A percentile compares a stretch with the other conserved stretches of the same genome.
These are phyloP conservation scores for Tulasnella sp. DNA, from an alignment of 768 basidiomycete genomes.

Conservation along the genomic window DNA sequence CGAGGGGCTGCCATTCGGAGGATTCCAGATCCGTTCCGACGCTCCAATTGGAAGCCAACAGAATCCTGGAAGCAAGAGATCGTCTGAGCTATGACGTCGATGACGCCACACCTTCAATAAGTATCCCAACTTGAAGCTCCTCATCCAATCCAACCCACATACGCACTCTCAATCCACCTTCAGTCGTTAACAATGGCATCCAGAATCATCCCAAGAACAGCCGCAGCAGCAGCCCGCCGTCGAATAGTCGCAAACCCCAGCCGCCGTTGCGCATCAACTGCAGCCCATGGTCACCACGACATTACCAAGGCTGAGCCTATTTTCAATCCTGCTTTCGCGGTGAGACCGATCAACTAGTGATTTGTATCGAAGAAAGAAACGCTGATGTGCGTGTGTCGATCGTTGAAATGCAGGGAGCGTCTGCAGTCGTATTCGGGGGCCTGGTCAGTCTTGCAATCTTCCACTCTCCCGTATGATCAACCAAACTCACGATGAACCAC, in stretches of 20 bases:
- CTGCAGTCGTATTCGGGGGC: constrained; percentile 1
- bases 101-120: not conserved
- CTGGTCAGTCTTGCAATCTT: constrained; percentile 11
- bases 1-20: not conserved
- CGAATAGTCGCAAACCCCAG: not conserved
- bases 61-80: not conserved
- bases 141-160: not conserved
- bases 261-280: not conserved
- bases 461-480: not conserved
- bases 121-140: not conserved
- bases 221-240: not conserved
- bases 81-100: not conserved
- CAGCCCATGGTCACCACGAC: not conserved
- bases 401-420: constrained; percentile 5
- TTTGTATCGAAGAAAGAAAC: not conserved
- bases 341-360: not conserved
- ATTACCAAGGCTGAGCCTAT: not conserved
- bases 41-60: not conserved
- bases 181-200: not conserved
- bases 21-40: not conserved
- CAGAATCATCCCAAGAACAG: constrained; percentile 1
- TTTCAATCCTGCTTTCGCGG: not conserved
- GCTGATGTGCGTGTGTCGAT: not conserved
- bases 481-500: not conserved
- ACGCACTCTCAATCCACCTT: not conserved